These are phyloP conservation scores for Sungouiella thailandica DNA, from an alignment of 805 yeast species.

Conservation along the genomic window DNA sequence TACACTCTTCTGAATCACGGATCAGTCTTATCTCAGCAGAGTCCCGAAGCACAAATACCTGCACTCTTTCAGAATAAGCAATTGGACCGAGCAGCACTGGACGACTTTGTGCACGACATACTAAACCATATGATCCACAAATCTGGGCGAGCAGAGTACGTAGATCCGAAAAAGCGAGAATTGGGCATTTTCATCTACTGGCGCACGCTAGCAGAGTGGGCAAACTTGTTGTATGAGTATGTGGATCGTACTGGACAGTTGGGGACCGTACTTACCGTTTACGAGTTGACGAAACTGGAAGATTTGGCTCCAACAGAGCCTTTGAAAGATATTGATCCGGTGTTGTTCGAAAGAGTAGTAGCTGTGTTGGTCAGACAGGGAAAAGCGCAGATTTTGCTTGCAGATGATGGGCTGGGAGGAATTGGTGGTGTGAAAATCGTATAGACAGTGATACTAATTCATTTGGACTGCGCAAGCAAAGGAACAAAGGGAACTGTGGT, in stretches of 20 bases:
- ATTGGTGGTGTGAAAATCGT: slow-evolving; percentile 77
- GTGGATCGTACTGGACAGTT: slow-evolving; percentile 72
- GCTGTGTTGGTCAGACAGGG: slow-evolving; percentile 59
- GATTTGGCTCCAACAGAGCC: slow-evolving; percentile 53
- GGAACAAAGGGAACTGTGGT: no score
- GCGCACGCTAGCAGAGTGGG: slow-evolving; percentile 53
- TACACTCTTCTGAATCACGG: slow-evolving; percentile 27
- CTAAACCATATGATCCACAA: slow-evolving; percentile 51
- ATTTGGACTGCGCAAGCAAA: no score
- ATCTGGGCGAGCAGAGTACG: slow-evolving; percentile 51
- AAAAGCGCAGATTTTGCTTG: slow-evolving; percentile 68
- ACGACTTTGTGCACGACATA: slow-evolving; percentile 52
- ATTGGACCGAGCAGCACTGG: slow-evolving; percentile 51
- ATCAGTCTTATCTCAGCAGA: slow-evolving; percentile 24
- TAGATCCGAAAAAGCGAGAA: slow-evolving; percentile 47
- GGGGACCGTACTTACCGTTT: slow-evolving; percentile 72
- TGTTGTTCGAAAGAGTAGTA: slow-evolving; percentile 49
- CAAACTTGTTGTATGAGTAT: slow-evolving; percentile 26
- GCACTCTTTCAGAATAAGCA: slow-evolving; percentile 46
- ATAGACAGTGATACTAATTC: no score
- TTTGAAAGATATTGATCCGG: slow-evolving; percentile 58
- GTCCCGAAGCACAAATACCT: slow-evolving; percentile 16
- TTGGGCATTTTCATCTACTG: slow-evolving; percentile 59
- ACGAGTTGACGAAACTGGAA: slow-evolving; percentile 58
- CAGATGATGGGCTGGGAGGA: slow-evolving; percentile 47